Evolutionary conservation across 139 green algal species (phyloP).

Genomic region (Parachlorella kessleri): DNA sequence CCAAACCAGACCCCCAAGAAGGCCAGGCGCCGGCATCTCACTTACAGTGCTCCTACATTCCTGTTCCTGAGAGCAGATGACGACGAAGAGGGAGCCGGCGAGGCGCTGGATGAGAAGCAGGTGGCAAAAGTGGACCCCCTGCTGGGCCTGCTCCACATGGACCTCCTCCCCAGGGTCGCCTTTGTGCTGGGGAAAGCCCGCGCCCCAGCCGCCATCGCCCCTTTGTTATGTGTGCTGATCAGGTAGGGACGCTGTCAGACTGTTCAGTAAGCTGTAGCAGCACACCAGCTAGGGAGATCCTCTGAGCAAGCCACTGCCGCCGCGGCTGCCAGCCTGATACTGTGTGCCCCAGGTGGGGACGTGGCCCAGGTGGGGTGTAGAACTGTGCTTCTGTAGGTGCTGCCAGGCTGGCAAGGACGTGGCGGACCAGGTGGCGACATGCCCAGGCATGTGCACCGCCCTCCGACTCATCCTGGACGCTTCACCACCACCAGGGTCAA

Average conservation of each 20-base stretch:
- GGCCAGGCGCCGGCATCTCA: not conserved
- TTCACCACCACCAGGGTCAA: too few relatives aligned
- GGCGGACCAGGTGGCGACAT: conserved; percentile 40
- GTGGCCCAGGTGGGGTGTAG: not conserved
- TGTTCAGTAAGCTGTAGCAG: not conserved
- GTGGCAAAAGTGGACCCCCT: conserved; percentile 58
- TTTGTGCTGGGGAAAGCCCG: conserved; percentile 33
- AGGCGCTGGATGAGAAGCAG: conserved; percentile 50
- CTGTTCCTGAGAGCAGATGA: not conserved
- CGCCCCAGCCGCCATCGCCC: conserved; percentile 17
- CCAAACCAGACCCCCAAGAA: conserved; percentile 4
- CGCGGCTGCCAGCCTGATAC: not conserved
- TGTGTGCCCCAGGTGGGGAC: not conserved
- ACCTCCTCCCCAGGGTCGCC: conserved; percentile 41
- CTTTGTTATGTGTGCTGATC: conserved; percentile 47
- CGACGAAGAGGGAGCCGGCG: conserved; percentile 9
- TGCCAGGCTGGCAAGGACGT: conserved; percentile 32
- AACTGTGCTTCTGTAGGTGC: conserved; percentile 16
- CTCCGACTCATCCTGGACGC: conserved; percentile 36
- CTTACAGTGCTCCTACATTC: not conserved
- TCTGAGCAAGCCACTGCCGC: not conserved
- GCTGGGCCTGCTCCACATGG: conserved; percentile 68
- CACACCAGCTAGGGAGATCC: not conserved
- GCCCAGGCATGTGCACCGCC: conserved; percentile 42
- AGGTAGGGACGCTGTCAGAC: not conserved